phyloP scores from a whole-genome alignment of 2,329 filamentous ascomycete genomes.

The Cercospora brassicicola region DNA sequence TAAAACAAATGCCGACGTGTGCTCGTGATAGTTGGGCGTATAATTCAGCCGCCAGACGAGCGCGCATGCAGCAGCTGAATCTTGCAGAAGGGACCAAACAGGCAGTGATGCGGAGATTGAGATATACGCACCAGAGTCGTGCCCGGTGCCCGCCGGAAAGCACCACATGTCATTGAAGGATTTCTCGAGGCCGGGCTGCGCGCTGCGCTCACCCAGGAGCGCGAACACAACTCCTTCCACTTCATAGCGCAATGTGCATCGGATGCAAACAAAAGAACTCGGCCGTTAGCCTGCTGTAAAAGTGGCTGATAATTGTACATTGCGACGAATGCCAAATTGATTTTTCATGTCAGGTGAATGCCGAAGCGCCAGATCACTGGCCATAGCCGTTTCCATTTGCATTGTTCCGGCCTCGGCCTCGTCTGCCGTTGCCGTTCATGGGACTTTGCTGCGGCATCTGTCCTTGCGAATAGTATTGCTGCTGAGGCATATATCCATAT shows the following conservation, averaged over 20 bases:
- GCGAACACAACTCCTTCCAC: neutral
- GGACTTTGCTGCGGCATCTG: conserved; percentile 27
- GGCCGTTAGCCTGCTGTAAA: conserved; percentile 2
- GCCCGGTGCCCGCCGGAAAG: neutral
- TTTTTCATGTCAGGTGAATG: neutral
- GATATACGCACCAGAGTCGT: neutral
- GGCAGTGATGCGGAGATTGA: neutral
- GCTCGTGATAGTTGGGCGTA: neutral
- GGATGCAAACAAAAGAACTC: conserved; percentile 3
- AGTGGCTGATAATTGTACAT: neutral
- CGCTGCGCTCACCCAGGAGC: neutral
- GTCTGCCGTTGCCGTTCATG: conserved; percentile 26
- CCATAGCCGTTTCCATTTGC: conserved; percentile 6
- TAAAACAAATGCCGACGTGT: neutral
- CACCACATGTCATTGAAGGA: neutral
- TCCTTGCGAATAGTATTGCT: conserved; percentile 27
- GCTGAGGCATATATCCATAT: conserved; percentile 34
- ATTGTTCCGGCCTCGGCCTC: conserved; percentile 17
- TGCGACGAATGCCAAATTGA: conserved; percentile 9
- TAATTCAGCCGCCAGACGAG: neutral
- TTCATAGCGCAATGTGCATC: conserved; percentile 2
- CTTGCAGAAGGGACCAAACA: neutral
- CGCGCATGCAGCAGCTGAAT: too few relatives aligned
- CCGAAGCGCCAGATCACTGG: neutral
- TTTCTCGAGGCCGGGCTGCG: neutral